Evolutionary conservation across 2,329 filamentous ascomycete genomes (phyloP), one percentile per base, ranked within the genome.

Genomic region (Calonectria pauciramosa): DNA sequence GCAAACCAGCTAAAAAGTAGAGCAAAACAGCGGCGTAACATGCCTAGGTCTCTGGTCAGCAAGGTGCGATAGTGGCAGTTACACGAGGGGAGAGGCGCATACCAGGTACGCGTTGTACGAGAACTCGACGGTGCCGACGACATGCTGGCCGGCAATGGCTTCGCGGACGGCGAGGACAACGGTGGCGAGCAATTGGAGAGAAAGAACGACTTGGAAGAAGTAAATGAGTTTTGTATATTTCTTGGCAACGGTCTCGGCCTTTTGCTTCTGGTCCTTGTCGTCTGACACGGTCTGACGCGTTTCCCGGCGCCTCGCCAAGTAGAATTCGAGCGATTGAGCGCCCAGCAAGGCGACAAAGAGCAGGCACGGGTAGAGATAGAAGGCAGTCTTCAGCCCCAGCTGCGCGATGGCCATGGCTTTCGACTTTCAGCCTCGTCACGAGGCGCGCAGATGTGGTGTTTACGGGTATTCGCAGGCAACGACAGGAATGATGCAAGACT

Each of bases 41-140:
- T 8, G 86, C 84, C 85, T 83, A 64, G 3, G 3, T 66, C 10
- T n/a, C 2, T 4, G 9, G 49, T 80, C 11, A 78, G 73, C 14
- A 7, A 68, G 16, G 38, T 18, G 10, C 23, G 26, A 13, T 7
- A 13, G 47, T 49, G 32, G 23, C 20, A 8, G n/a, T 8, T 8
- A 11, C 10, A 3, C n/a, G 7, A 4, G 11, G 9, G 9, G 32
- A 28, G 30, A 4, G 13, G 78, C 78, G 28, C 56, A 63, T 76
- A 86, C 86, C 72, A 87, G 69, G 75, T 86, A 88, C 16, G 86
- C 85, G 76, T 84, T 87, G 73, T 85, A 85, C 4, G 85, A 82
- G 68, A 87, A 87, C 3, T 80, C 77, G 66, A 82, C 75, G 3
- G 75, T 78, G 59, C 80, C 82, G 6, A 73, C 78, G 18, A 80